Conservation (phyloP, 2,329 filamentous ascomycete genomes). For the Xylariomycetidae sp. region DNA sequence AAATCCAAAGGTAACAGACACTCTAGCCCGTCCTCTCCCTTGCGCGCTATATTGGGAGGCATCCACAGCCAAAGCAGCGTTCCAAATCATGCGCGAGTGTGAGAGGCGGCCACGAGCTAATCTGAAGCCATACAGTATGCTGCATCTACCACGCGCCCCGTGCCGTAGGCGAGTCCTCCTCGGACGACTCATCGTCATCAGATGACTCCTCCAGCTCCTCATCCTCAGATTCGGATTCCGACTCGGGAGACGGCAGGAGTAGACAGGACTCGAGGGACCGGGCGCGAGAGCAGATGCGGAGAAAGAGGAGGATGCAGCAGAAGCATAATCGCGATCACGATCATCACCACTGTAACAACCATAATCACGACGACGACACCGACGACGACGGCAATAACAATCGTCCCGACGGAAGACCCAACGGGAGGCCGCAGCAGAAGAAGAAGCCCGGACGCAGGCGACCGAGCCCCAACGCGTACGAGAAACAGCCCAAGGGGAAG, state of each 20-base stretch:
- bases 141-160: conserved; percentile 94
- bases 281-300: conserved; percentile 24
- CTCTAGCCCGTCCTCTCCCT: too few species aligned
- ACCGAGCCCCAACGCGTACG: conserved; percentile 77
- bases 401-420: too few species aligned
- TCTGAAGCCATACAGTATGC: conserved; percentile 80
- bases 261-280: conserved; percentile 20
- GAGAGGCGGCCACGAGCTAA: too few species aligned
- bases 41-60: too few species aligned
- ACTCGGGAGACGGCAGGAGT: conserved; percentile 9
- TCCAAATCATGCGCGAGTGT: too few species aligned
- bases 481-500: conserved; percentile 69
- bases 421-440: neutral
- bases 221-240: conserved; percentile 50
- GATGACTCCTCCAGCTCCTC: conserved; percentile 46
- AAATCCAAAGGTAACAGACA: conserved; percentile 89
- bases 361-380: too few species aligned
- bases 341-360: conserved; percentile 25
- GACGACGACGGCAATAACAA: conserved; percentile 28
- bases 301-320: conserved; percentile 14
- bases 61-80: too few species aligned
- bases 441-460: too few species aligned
- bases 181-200: conserved; percentile 44
- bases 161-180: conserved; percentile 71
- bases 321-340: conserved; percentile 25